Evolutionary conservation across 495 filamentous ascomycete species (phyloP), one percentile per base, ranked within the genome.

Genomic region (Penicillium angulare): DNA sequence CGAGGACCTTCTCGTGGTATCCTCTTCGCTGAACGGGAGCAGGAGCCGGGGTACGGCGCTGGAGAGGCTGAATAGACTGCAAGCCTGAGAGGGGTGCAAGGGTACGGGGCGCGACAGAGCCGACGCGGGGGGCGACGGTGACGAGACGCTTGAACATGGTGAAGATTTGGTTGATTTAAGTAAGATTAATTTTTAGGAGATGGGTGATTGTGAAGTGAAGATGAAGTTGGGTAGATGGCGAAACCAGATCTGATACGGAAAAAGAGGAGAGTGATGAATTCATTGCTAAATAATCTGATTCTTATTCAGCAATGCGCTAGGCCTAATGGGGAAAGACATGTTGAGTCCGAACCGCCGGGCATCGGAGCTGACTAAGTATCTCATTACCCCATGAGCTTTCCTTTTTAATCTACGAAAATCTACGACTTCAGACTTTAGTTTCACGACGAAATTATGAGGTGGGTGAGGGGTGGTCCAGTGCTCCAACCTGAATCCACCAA

Each of bases 1-100:
- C 92, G 46, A 97, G 81, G 57, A 97, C 82, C 77, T 85, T 85
- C 64, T 85, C 82, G 58, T 86, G 82, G 56, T 85, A 85, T 56
- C 67, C 68, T 50, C 82, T 66, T 50, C 72, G 65, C 55, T 74
- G 63, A 45, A 24, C 5, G 13, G 59, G 59, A 49, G 57, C 50
- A 44, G 61, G 52, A 45, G 66, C 52, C 27, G 58, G 54, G 49
- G 65, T 51, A 43, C 56, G 56, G 43, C 67, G 60, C 47, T 62
- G 53, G 59, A 64, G 64, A 38, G 68, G 54, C 57, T 71, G 63
- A 55, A 60, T 49, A 43, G 71, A 52, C 53, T 63, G 61, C 35
- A 65, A 29, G 54, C 58, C 57, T 33, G 64, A 53, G 58, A 73
- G 61, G 66, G 59, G 62, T 21, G 71, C 64, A 35, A 79, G 68